phyloP scores from a whole-genome alignment of 1,284 basidiomycete genomes.

The Stygiomarasmius scandens region DNA sequence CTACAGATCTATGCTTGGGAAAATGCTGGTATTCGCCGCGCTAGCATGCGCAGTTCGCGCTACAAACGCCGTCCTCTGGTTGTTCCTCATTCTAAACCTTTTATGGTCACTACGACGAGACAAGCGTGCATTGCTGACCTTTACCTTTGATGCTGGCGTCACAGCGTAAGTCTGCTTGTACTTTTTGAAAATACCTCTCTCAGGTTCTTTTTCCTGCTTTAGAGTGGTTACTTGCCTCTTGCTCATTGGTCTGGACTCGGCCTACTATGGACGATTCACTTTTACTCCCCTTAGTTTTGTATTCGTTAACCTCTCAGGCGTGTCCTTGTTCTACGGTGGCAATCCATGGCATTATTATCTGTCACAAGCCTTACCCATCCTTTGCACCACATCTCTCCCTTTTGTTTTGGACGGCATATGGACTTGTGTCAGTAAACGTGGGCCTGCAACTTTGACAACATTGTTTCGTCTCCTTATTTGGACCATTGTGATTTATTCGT shows the following conservation, averaged over 20 bases:
- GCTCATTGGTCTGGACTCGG: slow-evolving; percentile 61
- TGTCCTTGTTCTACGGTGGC: slow-evolving; percentile 94
- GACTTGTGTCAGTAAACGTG: slow-evolving; percentile 33
- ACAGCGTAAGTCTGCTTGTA: slow-evolving; percentile 47
- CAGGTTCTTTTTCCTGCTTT: background rate
- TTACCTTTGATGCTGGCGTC: slow-evolving; percentile 40
- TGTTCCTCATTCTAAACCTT: slow-evolving; percentile 62
- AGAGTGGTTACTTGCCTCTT: slow-evolving; percentile 41
- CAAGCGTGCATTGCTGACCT: slow-evolving; percentile 27
- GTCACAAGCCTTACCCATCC: slow-evolving; percentile 82
- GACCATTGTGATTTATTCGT: slow-evolving; percentile 76
- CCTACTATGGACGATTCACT: slow-evolving; percentile 69
- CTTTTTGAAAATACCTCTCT: background rate
- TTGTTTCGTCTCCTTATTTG: slow-evolving; percentile 62
- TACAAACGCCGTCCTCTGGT: slow-evolving; percentile 87
- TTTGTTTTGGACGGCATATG: slow-evolving; percentile 69
- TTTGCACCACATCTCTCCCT: slow-evolving; percentile 74
- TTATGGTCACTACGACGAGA: slow-evolving; percentile 49
- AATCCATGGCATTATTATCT: slow-evolving; percentile 90
- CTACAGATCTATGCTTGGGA: slow-evolving; percentile 11
- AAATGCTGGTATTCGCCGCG: slow-evolving; percentile 58
- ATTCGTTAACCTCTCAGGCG: slow-evolving; percentile 74
- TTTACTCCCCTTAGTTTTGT: slow-evolving; percentile 86
- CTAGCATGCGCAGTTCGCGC: slow-evolving; percentile 82
- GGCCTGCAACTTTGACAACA: slow-evolving; percentile 37